These are phyloP conservation scores for Talaromyces borbonicus DNA, from an alignment of 495 filamentous ascomycete species.

Conservation along the genomic window DNA sequence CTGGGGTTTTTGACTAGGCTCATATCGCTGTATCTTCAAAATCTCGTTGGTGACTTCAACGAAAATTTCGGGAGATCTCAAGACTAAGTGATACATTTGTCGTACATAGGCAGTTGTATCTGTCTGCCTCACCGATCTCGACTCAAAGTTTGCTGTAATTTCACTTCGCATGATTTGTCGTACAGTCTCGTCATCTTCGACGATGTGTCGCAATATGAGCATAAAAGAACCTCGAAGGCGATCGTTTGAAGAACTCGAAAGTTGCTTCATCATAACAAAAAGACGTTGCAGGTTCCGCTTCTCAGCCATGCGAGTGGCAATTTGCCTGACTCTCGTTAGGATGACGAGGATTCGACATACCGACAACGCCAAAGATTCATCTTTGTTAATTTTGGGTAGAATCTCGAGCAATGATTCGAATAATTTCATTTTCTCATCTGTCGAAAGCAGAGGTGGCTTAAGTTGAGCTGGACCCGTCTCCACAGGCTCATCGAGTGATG, in stretches of 20 bases:
- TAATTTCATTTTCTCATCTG: constrained; percentile 56
- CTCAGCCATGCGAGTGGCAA: constrained; percentile 69
- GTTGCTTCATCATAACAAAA: constrained; percentile 89
- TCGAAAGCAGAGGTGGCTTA: constrained; percentile 53
- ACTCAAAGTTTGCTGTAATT: constrained; percentile 64
- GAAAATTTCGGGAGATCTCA: constrained; percentile 79
- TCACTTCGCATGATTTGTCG: constrained; percentile 90
- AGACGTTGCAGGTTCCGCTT: constrained; percentile 82
- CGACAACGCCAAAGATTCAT: constrained; percentile 74
- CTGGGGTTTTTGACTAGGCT: constrained; percentile 47
- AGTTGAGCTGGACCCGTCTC: constrained; percentile 38
- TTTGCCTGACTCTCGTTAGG: constrained; percentile 65
- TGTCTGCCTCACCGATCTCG: constrained; percentile 49
- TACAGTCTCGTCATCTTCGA: constrained; percentile 86
- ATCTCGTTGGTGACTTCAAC: constrained; percentile 86
- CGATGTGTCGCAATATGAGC: constrained; percentile 80
- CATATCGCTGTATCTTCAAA: constrained; percentile 56
- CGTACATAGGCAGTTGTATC: constrained; percentile 68
- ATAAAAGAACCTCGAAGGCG: constrained; percentile 74
- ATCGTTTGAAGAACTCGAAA: constrained; percentile 64
- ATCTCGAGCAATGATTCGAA: constrained; percentile 71
- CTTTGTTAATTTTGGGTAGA: constrained; percentile 76
- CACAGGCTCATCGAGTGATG: constrained; percentile 39
- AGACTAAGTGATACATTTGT: constrained; percentile 68
- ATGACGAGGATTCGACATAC: constrained; percentile 80